Conservation (phyloP, 1,284 basidiomycete species). For the Pisolithus thermaeus region DNA sequence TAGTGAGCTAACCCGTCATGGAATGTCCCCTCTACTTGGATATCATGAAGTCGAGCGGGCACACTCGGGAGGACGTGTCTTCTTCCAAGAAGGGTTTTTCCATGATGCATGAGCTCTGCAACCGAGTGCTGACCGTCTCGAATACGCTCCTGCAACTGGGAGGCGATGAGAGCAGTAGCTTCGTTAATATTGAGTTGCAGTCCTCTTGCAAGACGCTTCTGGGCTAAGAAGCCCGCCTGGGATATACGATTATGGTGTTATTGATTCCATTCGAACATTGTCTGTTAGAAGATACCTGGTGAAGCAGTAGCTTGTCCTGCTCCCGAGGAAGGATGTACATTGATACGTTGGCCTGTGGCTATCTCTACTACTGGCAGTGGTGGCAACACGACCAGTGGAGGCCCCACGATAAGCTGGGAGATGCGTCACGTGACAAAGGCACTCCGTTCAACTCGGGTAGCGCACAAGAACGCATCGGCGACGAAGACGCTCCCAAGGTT, state of each 20-base stretch:
- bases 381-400: too few species aligned
- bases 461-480: too few species aligned
- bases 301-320: slow-evolving; percentile 45
- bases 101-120: slow-evolving; percentile 86
- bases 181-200: slow-evolving; percentile 84
- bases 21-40: slow-evolving; percentile 93
- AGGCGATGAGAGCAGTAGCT: slow-evolving; percentile 85
- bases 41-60: slow-evolving; percentile 62
- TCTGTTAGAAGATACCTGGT: slow-evolving; percentile 35
- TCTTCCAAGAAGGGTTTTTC: slow-evolving; percentile 84
- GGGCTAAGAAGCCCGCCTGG: slow-evolving; percentile 82
- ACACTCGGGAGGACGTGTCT: slow-evolving; percentile 87
- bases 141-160: slow-evolving; percentile 89
- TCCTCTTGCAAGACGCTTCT: slow-evolving; percentile 91
- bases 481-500: too few species aligned
- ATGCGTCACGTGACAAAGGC: too few species aligned
- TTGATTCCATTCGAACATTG: not conserved
- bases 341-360: not conserved
- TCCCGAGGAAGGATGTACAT: slow-evolving; percentile 50
- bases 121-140: slow-evolving; percentile 92
- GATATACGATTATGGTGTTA: not conserved
- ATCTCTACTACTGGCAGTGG: slow-evolving; percentile 20
- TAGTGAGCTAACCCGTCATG: slow-evolving; percentile 58
- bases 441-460: too few species aligned
- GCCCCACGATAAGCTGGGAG: too few species aligned